Evolutionary conservation across 2,329 filamentous ascomycete genomes (phyloP), one percentile per base, ranked within the genome.

Genomic region (Gaeumannomyces sp.): DNA sequence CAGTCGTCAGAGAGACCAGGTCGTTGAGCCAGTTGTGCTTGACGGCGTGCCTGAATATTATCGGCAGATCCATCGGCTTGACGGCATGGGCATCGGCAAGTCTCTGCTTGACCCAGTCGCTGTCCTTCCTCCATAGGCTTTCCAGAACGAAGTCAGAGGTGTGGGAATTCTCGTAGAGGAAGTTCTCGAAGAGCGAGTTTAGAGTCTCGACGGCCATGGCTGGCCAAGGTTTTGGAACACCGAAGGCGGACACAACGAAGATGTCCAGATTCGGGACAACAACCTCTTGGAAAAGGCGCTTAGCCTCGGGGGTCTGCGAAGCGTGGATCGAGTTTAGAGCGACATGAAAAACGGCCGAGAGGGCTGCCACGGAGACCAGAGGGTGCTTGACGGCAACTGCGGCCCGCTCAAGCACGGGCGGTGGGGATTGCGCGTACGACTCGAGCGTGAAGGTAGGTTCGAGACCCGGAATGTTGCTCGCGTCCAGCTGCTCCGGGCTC

Each of bases 91-190:
- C 84, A 66, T 93, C 89, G 58, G 94, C 87, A 45, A 99, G 85
- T 66, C 91, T 87, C 68, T 89, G 85, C 13, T 89, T 89, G 22
- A 98, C 90, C 90, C 93, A 98, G 27, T 89, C 84, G 69, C 89
- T 91, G 73, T 98, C 92, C 73, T 95, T 93, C 70, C 90, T 89
- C 93, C 94, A 98, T 7, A 97, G 79, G 66, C 92, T 93, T 73
- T 97, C 89, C 65, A 99, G 84, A 19, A 97, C 94, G 68, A 97
- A 96, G 69, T 93, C 89, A 74, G 92, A 90, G 64, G 93, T 86
- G 5, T 88, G 83, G 14, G 92, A 87, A 65, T 88, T 85, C 75
- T 93, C 93, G 72, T 88, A 85, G 33, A 97, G 81, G 73, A 96
- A 97, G 14, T 90, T 90, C 63, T 91, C 88, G 70, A 97, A 94